These are phyloP conservation scores for Leucocoprinus sp. DNA, from an alignment of 768 basidiomycete species.

Conservation along the genomic window DNA sequence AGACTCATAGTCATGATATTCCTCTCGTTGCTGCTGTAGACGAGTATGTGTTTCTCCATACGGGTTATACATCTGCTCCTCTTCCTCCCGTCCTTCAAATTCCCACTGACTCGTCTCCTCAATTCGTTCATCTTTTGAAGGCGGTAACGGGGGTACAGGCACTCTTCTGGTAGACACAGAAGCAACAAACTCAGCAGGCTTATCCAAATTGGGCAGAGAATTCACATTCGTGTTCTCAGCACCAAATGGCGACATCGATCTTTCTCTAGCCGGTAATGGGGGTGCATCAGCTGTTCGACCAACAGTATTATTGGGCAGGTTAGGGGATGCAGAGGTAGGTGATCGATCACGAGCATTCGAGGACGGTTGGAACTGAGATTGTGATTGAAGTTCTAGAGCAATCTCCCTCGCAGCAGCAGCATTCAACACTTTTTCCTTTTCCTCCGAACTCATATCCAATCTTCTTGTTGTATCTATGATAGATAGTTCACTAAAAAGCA, in stretches of 20 bases:
- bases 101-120: no score
- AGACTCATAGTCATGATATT: no score
- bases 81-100: background rate
- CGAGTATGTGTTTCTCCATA: background rate
- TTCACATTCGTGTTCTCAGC: no score
- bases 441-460: slow-evolving; percentile 26
- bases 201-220: background rate
- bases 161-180: slow-evolving; percentile 3
- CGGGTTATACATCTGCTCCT: background rate
- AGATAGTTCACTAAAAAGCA: no score
- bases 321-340: slow-evolving; percentile 4
- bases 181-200: background rate
- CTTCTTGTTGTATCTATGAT: background rate
- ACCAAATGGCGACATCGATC: no score
- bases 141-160: no score
- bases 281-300: no score
- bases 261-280: no score
- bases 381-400: slow-evolving; percentile 51
- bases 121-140: no score
- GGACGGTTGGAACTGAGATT: background rate
- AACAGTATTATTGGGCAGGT: no score
- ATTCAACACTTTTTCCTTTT: slow-evolving; percentile 48
- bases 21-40: no score
- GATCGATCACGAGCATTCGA: slow-evolving; percentile 26
- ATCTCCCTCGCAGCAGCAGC: slow-evolving; percentile 66